Evolutionary conservation across 352 stramenopile genomes (phyloP), one percentile per base, ranked within the genome.

Genomic region (Elongisporangium anandrum): DNA sequence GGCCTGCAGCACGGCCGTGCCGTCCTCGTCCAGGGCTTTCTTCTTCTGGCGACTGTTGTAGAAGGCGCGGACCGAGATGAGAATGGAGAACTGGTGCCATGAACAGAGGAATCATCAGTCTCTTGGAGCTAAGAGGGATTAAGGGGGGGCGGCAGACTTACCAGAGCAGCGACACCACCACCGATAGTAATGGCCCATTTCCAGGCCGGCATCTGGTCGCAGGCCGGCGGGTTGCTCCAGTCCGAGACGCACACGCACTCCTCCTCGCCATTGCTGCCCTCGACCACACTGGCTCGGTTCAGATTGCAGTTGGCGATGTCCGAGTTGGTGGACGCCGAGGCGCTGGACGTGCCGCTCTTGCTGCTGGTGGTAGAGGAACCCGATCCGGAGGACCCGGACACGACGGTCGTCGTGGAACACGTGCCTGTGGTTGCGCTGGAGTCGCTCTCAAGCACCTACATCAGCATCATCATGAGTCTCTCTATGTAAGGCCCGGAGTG

Each of bases 171-270:
- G n/a, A 88, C 65, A 16, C 70, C 79, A 65, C 79, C 79, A 20
- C 65, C 76, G 39, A 88, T 69, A 0, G 79, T 88, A 4, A 87
- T 66, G 26, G 84, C 57, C 63, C 69, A 82, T 61, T 87, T 87
- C 64, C 76, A 87, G 24, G 76, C 63, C 5, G 79, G 74, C 64
- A 70, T 82, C 41, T 62, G 54, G 49, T 80, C 69, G 52, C 79
- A 88, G 24, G 68, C 65, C 1, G 79, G 79, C 20, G 79, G 79
- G 24, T 79, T 73, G 22, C 68, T 70, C 79, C 79, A 89, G 65
- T 87, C 79, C 20, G 72, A 80, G 13, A 79, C 75, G 57, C 79
- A 89, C 29, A 84, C 76, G 29, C 79, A 89, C 5, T 62, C 66
- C 17, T 63, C 38, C 19, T 65, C 57, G 8, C 69, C 75, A 22